Conservation (phyloP, 352 stramenopile genomes). For the Pythium volutum region DNA sequence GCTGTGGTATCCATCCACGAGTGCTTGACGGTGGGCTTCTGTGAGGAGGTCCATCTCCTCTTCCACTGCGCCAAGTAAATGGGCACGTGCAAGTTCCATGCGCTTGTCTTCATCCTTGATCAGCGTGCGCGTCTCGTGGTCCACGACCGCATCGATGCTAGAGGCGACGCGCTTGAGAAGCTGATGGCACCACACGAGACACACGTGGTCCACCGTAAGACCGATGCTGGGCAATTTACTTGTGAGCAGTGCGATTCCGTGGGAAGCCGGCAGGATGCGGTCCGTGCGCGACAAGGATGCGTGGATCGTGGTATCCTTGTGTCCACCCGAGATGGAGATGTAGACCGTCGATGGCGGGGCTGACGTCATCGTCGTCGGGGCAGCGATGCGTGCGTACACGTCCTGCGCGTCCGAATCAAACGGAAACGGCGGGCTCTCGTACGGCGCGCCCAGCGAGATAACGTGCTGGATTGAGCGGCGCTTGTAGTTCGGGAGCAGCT, state of each 20-base stretch:
- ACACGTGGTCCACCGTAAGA: constrained; percentile 74
- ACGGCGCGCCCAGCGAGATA: constrained; percentile 66
- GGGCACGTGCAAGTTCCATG: constrained; percentile 38
- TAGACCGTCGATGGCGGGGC: constrained; percentile 34
- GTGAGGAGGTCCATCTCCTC: constrained; percentile 25
- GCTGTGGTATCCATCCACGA: constrained; percentile 50
- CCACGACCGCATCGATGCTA: constrained; percentile 61
- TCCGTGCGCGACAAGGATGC: constrained; percentile 40
- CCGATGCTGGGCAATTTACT: constrained; percentile 61
- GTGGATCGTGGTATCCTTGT: constrained; percentile 80
- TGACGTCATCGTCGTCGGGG: not conserved
- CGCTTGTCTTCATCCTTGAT: constrained; percentile 39
- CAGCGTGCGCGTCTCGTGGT: constrained; percentile 42
- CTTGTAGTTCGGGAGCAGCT: constrained; percentile 74
- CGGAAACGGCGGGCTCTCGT: constrained; percentile 45
- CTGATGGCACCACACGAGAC: constrained; percentile 84
- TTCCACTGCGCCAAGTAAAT: constrained; percentile 34
- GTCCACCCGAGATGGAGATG: constrained; percentile 73
- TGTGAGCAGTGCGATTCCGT: constrained; percentile 46
- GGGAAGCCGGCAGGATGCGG: constrained; percentile 26
- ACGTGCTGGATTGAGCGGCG: constrained; percentile 74
- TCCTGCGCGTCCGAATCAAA: constrained; percentile 66
- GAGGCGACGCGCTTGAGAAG: constrained; percentile 60
- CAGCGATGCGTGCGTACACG: constrained; percentile 51
- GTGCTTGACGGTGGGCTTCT: constrained; percentile 42